Percentiles rank a stretch among this genome's conserved stretches.
These are phyloP conservation scores for Dactylis glomerata DNA, from an alignment of 176 grass and related monocot species.

Conservation along the genomic window DNA sequence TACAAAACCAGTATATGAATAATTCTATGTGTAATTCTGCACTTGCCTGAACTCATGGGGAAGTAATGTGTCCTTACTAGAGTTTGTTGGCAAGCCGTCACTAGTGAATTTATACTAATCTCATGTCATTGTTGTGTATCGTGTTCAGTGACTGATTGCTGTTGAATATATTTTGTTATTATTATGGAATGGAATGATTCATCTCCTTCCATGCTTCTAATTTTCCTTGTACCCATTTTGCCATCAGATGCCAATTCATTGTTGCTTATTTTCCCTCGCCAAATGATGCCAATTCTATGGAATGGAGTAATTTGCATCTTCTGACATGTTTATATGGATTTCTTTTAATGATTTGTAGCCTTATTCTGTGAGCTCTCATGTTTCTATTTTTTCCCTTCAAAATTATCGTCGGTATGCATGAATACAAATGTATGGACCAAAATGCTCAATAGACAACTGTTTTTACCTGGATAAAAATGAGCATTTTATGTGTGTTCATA, in stretches of 20 bases:
- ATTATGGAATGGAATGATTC: slow-evolving; percentile 6
- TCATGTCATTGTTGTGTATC: not conserved
- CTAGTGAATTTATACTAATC: slow-evolving; percentile 11
- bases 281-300: not conserved
- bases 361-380: not conserved
- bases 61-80: not conserved
- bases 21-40: not conserved
- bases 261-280: not conserved
- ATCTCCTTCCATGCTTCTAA: not conserved
- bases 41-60: not conserved
- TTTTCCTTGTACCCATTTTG: not conserved
- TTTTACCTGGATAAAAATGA: not conserved
- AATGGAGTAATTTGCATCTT: not conserved
- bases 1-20: slow-evolving; percentile 9
- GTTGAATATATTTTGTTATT: slow-evolving; percentile 4
- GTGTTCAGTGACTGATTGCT: not conserved
- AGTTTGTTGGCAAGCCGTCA: not conserved
- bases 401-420: not conserved
- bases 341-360: not conserved
- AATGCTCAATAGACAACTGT: not conserved
- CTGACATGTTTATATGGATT: not conserved
- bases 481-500: not conserved
- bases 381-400: not conserved
- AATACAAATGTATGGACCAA: not conserved
- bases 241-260: not conserved